phyloP scores from a whole-genome alignment of 345 rosid genomes.

The Euphorbia peplus region DNA sequence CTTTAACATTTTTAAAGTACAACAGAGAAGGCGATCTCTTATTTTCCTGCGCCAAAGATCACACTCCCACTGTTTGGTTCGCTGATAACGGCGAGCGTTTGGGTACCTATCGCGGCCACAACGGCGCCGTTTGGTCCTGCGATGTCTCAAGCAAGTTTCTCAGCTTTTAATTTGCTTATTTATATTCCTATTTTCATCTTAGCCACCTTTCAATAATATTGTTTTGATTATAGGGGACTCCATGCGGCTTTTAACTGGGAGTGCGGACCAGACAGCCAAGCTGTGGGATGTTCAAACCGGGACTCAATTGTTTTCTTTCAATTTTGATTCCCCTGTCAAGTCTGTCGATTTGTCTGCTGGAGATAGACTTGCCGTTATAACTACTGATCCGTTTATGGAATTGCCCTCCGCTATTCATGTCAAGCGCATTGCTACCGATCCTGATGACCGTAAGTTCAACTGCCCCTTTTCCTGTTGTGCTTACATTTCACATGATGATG shows the following conservation, averaged over 20 bases:
- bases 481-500: too few relatives aligned
- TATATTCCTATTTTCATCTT: background rate
- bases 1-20: conserved; percentile 81
- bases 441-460: conserved; percentile 54
- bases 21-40: conserved; percentile 90
- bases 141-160: conserved; percentile 62
- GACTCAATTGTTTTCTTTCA: conserved; percentile 53
- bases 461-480: background rate
- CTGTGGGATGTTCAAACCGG: conserved; percentile 87
- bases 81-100: conserved; percentile 94
- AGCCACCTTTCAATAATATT: background rate
- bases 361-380: conserved; percentile 84
- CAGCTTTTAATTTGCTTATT: too few relatives aligned
- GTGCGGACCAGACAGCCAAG: conserved; percentile 92
- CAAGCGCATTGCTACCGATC: conserved; percentile 68
- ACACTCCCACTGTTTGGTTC: conserved; percentile 90
- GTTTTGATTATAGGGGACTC: conserved; percentile 57
- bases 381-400: conserved; percentile 94
- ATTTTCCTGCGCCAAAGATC: conserved; percentile 98
- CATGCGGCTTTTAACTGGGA: conserved; percentile 67
- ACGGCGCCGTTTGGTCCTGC: conserved; percentile 96
- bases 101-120: conserved; percentile 97
- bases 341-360: conserved; percentile 81
- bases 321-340: conserved; percentile 80
- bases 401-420: conserved; percentile 79